Conservation (phyloP, 2,329 filamentous ascomycete genomes). For the Colletotrichum caudatum region DNA sequence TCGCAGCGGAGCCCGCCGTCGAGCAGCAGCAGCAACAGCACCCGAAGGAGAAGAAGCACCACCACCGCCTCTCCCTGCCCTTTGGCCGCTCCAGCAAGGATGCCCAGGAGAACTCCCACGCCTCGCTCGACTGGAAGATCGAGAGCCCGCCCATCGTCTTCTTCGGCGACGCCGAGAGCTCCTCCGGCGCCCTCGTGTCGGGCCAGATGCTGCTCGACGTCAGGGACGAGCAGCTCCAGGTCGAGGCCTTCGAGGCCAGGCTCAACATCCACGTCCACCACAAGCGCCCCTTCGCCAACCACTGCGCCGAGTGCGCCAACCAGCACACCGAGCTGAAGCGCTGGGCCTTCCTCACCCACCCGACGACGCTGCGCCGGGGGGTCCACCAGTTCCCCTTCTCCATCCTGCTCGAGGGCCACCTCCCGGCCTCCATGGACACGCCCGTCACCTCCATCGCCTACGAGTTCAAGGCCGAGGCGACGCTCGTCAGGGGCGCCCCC, state of each 20-base stretch:
- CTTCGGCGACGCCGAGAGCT: conserved; percentile 79
- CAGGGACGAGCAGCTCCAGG: conserved; percentile 70
- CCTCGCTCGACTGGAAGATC: conserved; percentile 69
- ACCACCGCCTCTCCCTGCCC: conserved; percentile 55
- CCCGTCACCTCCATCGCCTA: conserved; percentile 81
- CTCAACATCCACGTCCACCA: conserved; percentile 78
- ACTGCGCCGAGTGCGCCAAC: conserved; percentile 82
- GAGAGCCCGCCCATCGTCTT: conserved; percentile 91
- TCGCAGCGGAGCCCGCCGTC: conserved; percentile 31
- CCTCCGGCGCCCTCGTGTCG: conserved; percentile 86
- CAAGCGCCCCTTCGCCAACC: conserved; percentile 83
- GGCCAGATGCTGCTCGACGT: conserved; percentile 83
- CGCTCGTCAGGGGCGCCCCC: conserved; percentile 60
- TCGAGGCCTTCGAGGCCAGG: conserved; percentile 73
- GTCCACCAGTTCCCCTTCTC: conserved; percentile 89
- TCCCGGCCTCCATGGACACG: conserved; percentile 86
- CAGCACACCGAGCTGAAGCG: conserved; percentile 79
- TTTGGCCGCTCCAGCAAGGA: conserved; percentile 56
- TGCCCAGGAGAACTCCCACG: conserved; percentile 53
- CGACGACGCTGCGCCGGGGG: conserved; percentile 64
- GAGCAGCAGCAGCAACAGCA: conserved; percentile 2
- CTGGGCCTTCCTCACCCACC: conserved; percentile 80
- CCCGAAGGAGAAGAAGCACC: conserved; percentile 52
- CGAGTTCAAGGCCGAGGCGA: conserved; percentile 76
- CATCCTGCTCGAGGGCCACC: conserved; percentile 83